Percentiles rank a stretch among this genome's conserved stretches.
These are phyloP conservation scores for Tylopilus plumbeoviolaceoides DNA, from an alignment of 768 basidiomycete genomes.

Conservation along the genomic window DNA sequence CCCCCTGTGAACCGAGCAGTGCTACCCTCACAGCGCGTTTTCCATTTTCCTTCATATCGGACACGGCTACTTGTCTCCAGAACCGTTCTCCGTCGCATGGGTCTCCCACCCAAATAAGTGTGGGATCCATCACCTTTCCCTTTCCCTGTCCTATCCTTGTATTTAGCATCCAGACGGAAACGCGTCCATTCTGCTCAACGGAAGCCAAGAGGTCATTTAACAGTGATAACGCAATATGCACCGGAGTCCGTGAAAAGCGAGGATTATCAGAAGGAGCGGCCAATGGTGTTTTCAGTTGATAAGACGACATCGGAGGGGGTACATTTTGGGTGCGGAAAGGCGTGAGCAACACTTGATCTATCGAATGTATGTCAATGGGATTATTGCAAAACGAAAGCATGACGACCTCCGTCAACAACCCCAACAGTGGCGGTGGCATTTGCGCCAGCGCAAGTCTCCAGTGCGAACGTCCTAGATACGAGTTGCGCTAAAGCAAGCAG, in stretches of 20 bases:
- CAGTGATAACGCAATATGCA: conserved; percentile 62
- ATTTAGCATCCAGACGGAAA: conserved; percentile 67
- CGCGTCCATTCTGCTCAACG: conserved; percentile 65
- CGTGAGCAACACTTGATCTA: conserved; percentile 77
- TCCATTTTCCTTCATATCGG: conserved; percentile 2
- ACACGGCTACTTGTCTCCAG: conserved; percentile 31
- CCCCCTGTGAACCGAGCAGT: conserved; percentile 38
- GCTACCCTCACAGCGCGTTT: conserved; percentile 22
- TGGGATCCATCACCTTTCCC: conserved; percentile 58
- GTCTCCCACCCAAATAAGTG: conserved; percentile 32
- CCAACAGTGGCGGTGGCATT: conserved; percentile 81
- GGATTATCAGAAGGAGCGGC: neutral
- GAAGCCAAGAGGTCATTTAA: conserved; percentile 55
- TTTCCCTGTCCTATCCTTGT: conserved; percentile 57
- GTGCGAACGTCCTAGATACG: conserved; percentile 60
- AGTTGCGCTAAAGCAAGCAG: conserved; percentile 39
- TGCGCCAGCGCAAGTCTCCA: conserved; percentile 79
- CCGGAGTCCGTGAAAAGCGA: conserved; percentile 38
- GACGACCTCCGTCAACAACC: conserved; percentile 84
- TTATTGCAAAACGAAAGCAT: neutral
- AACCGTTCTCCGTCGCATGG: conserved; percentile 10
- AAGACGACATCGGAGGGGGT: conserved; percentile 96
- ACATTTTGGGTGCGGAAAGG: conserved; percentile 93
- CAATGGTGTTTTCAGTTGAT: conserved; percentile 34
- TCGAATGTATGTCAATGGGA: neutral